Percentiles rank a stretch among this genome's conserved stretches.
These are phyloP conservation scores for Penicillium parvum DNA, from an alignment of 495 filamentous ascomycete species.

Conservation along the genomic window DNA sequence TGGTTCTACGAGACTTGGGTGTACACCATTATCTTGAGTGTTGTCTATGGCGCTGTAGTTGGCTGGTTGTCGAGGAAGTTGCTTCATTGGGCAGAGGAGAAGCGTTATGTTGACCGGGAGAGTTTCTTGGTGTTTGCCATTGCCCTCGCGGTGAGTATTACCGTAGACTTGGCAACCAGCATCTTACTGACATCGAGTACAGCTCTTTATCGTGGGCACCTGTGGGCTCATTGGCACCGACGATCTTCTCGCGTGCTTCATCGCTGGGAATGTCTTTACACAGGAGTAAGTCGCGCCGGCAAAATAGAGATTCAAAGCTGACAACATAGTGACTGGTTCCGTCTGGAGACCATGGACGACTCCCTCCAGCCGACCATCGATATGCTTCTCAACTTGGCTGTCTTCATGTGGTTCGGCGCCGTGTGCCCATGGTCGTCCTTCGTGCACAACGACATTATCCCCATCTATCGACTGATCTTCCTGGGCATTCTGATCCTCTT, in stretches of 20 bases:
- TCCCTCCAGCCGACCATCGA: slow-evolving; percentile 88
- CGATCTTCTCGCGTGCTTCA: slow-evolving; percentile 89
- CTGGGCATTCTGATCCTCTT: slow-evolving; percentile 79
- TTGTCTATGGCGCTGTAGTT: slow-evolving; percentile 69
- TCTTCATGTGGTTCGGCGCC: slow-evolving; percentile 91
- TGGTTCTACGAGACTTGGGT: slow-evolving; percentile 90
- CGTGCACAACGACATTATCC: slow-evolving; percentile 61
- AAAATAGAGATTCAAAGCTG: slow-evolving; percentile 3
- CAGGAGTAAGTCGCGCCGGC: slow-evolving; percentile 54
- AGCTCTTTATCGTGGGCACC: slow-evolving; percentile 79
- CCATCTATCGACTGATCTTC: slow-evolving; percentile 71
- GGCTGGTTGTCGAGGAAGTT: slow-evolving; percentile 79
- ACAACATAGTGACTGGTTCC: slow-evolving; percentile 72
- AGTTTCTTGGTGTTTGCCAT: slow-evolving; percentile 89
- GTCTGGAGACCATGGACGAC: slow-evolving; percentile 81
- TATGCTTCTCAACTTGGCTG: slow-evolving; percentile 74
- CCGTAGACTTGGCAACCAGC: slow-evolving; percentile 5
- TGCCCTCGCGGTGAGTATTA: slow-evolving; percentile 62
- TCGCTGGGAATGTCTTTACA: slow-evolving; percentile 87
- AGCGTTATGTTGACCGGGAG: slow-evolving; percentile 80
- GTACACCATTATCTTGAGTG: slow-evolving; percentile 76
- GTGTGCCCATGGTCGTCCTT: slow-evolving; percentile 80
- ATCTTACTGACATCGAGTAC: slow-evolving; percentile 5
- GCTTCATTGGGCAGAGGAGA: slow-evolving; percentile 79
- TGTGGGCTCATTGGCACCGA: slow-evolving; percentile 88